A percentile compares a stretch with the other conserved stretches of the same genome.
phyloP scores from a whole-genome alignment of 2,329 filamentous ascomycete species.

The Colletotrichum shisoi region DNA sequence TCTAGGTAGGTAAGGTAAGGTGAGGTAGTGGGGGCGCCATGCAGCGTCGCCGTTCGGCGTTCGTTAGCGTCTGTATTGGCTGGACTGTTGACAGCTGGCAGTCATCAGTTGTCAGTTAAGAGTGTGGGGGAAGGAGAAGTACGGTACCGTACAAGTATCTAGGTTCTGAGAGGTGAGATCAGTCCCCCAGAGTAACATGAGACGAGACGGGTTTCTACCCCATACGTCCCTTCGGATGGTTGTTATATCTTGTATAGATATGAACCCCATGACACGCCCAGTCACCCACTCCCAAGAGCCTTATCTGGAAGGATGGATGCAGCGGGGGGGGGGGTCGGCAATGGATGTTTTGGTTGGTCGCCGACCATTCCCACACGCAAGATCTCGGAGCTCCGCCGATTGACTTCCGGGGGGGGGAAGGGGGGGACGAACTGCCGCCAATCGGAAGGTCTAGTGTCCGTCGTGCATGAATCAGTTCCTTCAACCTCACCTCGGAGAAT shows the following conservation, averaged over 20 bases:
- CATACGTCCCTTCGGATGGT: neutral
- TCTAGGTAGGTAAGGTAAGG: no score
- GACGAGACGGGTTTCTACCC: neutral
- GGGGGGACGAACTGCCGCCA: neutral
- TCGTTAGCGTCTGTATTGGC: conserved; percentile 18
- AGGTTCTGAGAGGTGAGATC: no score
- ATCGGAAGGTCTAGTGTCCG: neutral
- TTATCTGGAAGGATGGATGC: conserved; percentile 1
- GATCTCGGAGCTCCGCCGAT: neutral
- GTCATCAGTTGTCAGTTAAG: no score
- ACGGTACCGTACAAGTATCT: neutral
- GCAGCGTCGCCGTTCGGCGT: conserved; percentile 3
- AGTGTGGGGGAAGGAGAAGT: neutral
- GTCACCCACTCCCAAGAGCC: conserved; percentile 7
- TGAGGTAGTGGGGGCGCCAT: conserved; percentile 24
- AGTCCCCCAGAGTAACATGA: neutral
- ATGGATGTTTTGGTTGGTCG: conserved; percentile 25
- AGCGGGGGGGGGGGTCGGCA: neutral
- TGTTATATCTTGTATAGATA: neutral
- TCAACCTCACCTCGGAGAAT: neutral
- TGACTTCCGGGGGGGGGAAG: no score
- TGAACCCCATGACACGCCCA: conserved; percentile 22
- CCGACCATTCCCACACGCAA: conserved; percentile 14
- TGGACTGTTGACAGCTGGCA: neutral
- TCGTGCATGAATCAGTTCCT: conserved; percentile 1